phyloP scores from a whole-genome alignment of 2,329 filamentous ascomycete genomes.

The Stachybotrys chlorohalonatus region DNA sequence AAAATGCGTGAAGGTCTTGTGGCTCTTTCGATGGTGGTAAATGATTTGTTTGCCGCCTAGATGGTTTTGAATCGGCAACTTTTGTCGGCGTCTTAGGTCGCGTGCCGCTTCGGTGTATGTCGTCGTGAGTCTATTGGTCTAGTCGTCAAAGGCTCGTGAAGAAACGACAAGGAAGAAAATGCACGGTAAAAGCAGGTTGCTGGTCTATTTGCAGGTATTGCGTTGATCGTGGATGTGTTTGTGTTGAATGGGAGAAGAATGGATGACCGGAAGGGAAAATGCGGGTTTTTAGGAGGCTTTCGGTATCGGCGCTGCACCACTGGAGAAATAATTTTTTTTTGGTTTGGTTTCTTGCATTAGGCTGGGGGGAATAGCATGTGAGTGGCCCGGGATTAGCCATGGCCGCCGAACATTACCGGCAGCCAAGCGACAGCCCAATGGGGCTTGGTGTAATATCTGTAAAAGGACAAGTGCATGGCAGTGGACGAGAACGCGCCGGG shows the following conservation, averaged over 20 bases:
- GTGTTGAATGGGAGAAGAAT: background rate
- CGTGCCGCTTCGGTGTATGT: background rate
- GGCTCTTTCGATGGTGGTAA: background rate
- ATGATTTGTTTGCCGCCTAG: too few relatives aligned
- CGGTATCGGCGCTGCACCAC: background rate
- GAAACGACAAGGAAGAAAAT: background rate
- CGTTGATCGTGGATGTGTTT: background rate
- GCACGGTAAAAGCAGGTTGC: background rate
- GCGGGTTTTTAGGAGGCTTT: background rate
- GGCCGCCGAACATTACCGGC: too few relatives aligned
- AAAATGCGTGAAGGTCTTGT: too few relatives aligned
- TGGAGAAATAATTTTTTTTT: background rate
- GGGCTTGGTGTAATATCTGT: background rate
- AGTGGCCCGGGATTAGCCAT: background rate
- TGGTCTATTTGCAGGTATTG: background rate
- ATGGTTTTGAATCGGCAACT: background rate
- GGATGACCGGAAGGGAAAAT: background rate
- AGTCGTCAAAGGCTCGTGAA: background rate
- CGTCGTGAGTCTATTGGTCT: background rate
- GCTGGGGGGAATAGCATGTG: background rate
- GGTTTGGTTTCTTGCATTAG: background rate
- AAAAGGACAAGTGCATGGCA: background rate
- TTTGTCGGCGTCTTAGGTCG: background rate
- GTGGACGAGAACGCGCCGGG: background rate
- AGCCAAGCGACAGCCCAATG: background rate